Base-by-base conservation (phyloP, 768 basidiomycete genomes). In the Coprinellus aureogranulatus region DNA sequence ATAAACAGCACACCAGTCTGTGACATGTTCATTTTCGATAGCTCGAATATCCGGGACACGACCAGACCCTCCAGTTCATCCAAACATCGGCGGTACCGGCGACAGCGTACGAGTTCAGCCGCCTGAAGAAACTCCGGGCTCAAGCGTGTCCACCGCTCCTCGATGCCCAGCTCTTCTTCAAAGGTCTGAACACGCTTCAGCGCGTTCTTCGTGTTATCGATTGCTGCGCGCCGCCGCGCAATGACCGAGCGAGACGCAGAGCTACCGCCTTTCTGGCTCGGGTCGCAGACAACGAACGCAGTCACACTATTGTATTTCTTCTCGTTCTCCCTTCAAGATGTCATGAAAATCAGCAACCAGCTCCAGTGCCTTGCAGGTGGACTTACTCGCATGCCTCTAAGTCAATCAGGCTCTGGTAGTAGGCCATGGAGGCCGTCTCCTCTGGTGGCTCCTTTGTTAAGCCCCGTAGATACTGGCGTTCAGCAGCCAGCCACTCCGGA, bases 21-120 rank as follows among this genome's bases (percentile, higher is more conserved):
- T 2, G 66, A 65, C 55, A 65, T 60, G 50, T 68, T 68, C 61
- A 66, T 65, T 51, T 68, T 68, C 2, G 60, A 61, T 1, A 70
- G 60, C 53, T 70, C 64, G 58, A 70, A 68, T 62, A 70, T 62
- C 20, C 61, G 28, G 2, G 55, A 54, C 5, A 68, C 57, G 3
- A 70, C 41, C 9, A 69, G 54, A 0, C 44, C 48, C 54, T 72
- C 65, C 22, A 68, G 53, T 5, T 27, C 10, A 53, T 72, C 65
- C 1, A 72, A 52, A 20, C 53, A 58, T 26, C 62, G 47, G 9
- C 65, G 64, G 23, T 65, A 62, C 0, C 57, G 39, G 0, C 42
- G 46, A 12, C 28, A 34, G 0, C n/a, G 22, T 0, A 61, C 55
- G 23, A 64, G 30, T 0, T 5, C 42, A 0, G 45, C 48, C 0